Base-by-base conservation (phyloP, 23 red algal species). In the Gracilaria domingensis region DNA sequence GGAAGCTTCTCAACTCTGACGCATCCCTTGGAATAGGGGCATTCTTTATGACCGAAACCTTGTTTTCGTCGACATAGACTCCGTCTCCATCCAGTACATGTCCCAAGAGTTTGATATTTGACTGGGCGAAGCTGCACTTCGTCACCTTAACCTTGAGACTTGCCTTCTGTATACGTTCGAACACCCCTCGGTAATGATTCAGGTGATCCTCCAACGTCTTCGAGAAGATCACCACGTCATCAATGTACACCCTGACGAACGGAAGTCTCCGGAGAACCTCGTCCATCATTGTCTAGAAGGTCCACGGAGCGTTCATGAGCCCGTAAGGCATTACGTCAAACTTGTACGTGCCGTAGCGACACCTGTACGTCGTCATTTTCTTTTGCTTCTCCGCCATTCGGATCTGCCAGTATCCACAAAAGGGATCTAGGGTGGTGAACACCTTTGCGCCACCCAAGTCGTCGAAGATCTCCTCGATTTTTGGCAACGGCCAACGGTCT, bases 301-400 rank as follows among this genome's bases (percentile, higher is more conserved):
- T 84, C 1, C 55, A 60, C 42, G 80, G 56, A 4, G 80, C 80
- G 33, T 84, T 69, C 56, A 66, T 84, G 11, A 84, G 36, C n/a
- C 80, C 80, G 14, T 67, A 84, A 13, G 51, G 80, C 80, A 84
- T 84, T 0, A 66, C 36, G 12, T 62, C 61, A 18, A 42, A 88
- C 16, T 88, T 48, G 24, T 56, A 88, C 0, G 65, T 88, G 1
- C 84, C 66, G 24, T 49, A 88, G 8, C 35, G 42, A 2, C 32
- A 75, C 12, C 16, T 38, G 34, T 77, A 66, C 16, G 66, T 75
- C 20, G 61, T 75, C 66, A 70, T 75, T n/a, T 76, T n/a, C 13
- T 75, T 75, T 36, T 48, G 50, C 24, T 18, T 0, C 38, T 88
- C 35, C 14, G 38, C 26, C 39, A 88, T 51, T 0, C 29, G 51